A percentile compares a stretch with the other conserved stretches of the same genome.
phyloP scores from a whole-genome alignment of 2,329 filamentous ascomycete genomes.

The Xenosphaeropsis pyriputrescens region DNA sequence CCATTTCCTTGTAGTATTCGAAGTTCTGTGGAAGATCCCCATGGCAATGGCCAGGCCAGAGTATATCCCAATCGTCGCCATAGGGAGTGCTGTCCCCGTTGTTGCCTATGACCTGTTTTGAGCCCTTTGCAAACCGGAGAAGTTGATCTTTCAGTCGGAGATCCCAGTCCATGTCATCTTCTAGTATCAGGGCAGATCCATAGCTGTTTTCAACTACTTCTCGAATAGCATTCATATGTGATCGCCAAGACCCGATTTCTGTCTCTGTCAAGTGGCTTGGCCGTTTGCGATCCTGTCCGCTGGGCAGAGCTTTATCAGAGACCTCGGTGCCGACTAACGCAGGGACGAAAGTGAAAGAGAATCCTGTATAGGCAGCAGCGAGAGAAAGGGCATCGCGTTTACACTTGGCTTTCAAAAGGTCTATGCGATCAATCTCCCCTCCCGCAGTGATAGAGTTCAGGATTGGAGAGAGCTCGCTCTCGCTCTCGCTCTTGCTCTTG shows the following conservation, averaged over 20 bases:
- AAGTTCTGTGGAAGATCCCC: neutral
- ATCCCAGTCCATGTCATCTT: slow-evolving; percentile 27
- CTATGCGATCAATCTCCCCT: too few species aligned
- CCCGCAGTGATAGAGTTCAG: too few species aligned
- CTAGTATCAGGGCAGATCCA: slow-evolving; percentile 21
- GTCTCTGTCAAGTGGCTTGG: slow-evolving; percentile 8
- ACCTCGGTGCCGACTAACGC: neutral
- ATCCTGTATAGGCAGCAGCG: too few species aligned
- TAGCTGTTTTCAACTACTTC: slow-evolving; percentile 21
- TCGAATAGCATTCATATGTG: slow-evolving; percentile 23
- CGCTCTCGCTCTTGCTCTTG: too few species aligned
- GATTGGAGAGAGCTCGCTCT: too few species aligned
- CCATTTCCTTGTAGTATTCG: too few species aligned
- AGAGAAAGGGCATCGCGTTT: too few species aligned
- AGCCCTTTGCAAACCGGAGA: slow-evolving; percentile 16
- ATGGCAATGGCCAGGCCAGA: slow-evolving; percentile 22
- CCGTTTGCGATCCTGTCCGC: neutral
- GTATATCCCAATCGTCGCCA: slow-evolving; percentile 19
- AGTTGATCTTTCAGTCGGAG: slow-evolving; percentile 20
- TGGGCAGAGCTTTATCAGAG: neutral
- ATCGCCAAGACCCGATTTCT: slow-evolving; percentile 23
- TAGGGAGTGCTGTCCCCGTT: slow-evolving; percentile 4
- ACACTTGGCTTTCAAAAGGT: too few species aligned
- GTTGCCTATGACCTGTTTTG: slow-evolving; percentile 10
- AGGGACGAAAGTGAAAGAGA: too few species aligned